Conservation (phyloP, 75 land plant species). For the Chamaecyparis obtusa region DNA sequence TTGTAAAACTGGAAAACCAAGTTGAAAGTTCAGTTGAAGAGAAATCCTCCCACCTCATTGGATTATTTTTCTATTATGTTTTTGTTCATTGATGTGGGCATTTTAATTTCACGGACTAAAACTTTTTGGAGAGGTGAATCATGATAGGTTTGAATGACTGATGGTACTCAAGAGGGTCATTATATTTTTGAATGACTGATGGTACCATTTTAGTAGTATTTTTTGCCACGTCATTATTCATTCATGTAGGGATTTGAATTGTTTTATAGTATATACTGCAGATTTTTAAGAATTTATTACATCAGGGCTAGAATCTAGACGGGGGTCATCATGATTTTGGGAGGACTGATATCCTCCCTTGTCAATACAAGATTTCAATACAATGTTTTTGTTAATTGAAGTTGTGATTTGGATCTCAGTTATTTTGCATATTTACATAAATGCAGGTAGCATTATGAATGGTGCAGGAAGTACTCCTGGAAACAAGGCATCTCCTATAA, state of each 20-base stretch:
- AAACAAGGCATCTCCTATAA: conserved; percentile 37
- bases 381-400: neutral
- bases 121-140: neutral
- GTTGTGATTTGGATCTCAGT: neutral
- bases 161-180: neutral
- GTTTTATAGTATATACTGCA: neutral
- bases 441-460: conserved; percentile 80
- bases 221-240: neutral
- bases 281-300: neutral
- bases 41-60: neutral
- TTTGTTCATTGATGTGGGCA: neutral
- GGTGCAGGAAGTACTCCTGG: conserved; percentile 81
- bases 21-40: neutral
- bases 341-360: neutral
- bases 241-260: neutral
- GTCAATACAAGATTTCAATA: neutral
- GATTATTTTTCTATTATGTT: neutral
- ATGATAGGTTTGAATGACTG: neutral
- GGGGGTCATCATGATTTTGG: neutral
- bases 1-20: neutral
- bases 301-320: neutral
- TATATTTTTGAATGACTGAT: neutral
- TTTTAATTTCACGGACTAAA: neutral
- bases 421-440: neutral
- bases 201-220: neutral